These are phyloP conservation scores for Acrocalymma vagum DNA, from an alignment of 2,329 filamentous ascomycete species.

Conservation along the genomic window DNA sequence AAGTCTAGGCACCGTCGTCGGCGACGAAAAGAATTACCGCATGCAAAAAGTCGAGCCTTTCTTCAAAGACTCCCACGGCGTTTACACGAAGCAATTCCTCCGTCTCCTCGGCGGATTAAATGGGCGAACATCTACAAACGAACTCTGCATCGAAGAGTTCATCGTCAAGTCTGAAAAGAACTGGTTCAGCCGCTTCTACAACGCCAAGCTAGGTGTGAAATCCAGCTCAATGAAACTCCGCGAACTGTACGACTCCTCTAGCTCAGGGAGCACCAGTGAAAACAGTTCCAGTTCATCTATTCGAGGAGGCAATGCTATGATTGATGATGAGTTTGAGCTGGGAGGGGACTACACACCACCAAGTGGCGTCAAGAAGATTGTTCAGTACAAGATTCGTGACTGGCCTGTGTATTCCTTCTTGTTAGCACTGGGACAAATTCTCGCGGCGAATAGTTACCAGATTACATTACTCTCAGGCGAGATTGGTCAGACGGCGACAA, in stretches of 20 bases:
- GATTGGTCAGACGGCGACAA: conserved; percentile 48
- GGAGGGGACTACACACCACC: conserved; percentile 29
- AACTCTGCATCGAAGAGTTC: conserved; percentile 72
- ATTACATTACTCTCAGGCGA: conserved; percentile 73
- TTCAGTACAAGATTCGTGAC: conserved; percentile 33
- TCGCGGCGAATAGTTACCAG: conserved; percentile 52
- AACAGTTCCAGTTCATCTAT: conserved; percentile 5
- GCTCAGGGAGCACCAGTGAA: conserved; percentile 1
- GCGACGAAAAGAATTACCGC: conserved; percentile 68
- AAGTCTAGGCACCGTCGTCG: conserved; percentile 65
- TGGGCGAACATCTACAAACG: conserved; percentile 64
- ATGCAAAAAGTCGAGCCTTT: conserved; percentile 73
- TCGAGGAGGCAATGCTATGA: conserved; percentile 3
- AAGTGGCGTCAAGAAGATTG: conserved; percentile 23
- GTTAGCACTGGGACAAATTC: conserved; percentile 29
- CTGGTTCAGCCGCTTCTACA: conserved; percentile 60
- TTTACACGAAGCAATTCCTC: conserved; percentile 61
- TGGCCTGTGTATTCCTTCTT: conserved; percentile 35
- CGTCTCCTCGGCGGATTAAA: conserved; percentile 47
- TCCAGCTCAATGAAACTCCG: conserved; percentile 7
- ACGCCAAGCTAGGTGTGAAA: conserved; percentile 27
- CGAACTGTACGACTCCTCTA: background rate
- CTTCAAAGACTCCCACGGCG: conserved; percentile 71
- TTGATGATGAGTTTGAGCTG: conserved; percentile 29
- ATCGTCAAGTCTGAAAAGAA: conserved; percentile 72